These are phyloP conservation scores for Aspergillus ostianus DNA, from an alignment of 495 filamentous ascomycete species.

Conservation along the genomic window DNA sequence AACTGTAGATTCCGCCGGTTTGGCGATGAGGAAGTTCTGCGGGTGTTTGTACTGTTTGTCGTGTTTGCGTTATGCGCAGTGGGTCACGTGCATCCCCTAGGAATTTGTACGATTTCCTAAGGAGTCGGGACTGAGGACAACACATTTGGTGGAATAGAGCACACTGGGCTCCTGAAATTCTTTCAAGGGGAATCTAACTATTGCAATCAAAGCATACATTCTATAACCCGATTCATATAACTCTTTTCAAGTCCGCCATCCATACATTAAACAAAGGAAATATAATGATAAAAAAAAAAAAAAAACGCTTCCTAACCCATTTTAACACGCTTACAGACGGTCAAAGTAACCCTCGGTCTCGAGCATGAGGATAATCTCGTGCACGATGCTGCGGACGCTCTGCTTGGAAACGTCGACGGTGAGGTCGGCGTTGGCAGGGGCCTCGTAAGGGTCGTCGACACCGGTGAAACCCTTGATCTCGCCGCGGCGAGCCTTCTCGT, in stretches of 20 bases:
- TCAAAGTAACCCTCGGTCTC: slow-evolving; percentile 80
- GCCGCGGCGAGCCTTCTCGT: slow-evolving; percentile 76
- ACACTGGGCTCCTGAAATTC: not conserved
- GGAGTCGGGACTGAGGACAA: no score
- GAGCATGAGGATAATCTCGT: slow-evolving; percentile 92
- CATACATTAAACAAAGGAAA: not conserved
- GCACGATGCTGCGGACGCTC: slow-evolving; percentile 86
- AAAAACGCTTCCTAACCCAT: slow-evolving; percentile 4
- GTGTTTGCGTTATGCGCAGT: slow-evolving; percentile 20
- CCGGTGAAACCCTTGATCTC: slow-evolving; percentile 99
- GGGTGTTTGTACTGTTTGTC: not conserved
- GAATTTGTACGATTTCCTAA: not conserved
- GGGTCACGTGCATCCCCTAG: not conserved
- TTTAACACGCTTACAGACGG: slow-evolving; percentile 26
- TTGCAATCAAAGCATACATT: slow-evolving; percentile 6
- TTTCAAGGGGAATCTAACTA: slow-evolving; percentile 15
- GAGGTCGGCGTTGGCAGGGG: slow-evolving; percentile 76
- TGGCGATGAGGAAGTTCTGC: not conserved
- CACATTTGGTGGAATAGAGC: not conserved
- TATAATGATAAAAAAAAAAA: not conserved
- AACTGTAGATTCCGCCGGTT: not conserved
- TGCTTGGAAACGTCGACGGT: slow-evolving; percentile 82
- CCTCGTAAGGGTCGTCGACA: slow-evolving; percentile 96
- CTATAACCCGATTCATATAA: slow-evolving; percentile 13
- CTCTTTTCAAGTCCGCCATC: not conserved